Base-by-base conservation (phyloP, 2,329 filamentous ascomycete species). In the Penicillium janthinellum region DNA sequence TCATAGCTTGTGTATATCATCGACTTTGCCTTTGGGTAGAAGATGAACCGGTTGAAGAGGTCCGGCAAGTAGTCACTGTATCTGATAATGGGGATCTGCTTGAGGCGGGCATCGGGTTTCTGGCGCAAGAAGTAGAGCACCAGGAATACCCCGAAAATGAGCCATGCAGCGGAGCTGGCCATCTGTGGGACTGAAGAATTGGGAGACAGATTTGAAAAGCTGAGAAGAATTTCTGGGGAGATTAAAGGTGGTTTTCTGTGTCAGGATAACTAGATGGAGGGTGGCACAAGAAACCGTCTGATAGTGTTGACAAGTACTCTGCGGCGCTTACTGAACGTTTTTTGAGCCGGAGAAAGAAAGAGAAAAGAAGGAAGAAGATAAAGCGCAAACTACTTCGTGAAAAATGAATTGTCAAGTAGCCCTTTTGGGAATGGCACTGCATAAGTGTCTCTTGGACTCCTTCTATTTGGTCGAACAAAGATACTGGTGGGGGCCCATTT, bases 1-100 rank as follows among this genome's bases (percentile, higher is more conserved):
- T 62, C 54, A 57, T 73, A 73, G 1, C 70, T 71, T n/a, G 55
- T 22, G 48, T 66, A 58, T 15, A 73, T 72, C 57, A 70, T 62
- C 11, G 49, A 60, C 4, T 57, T 61, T 12, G 63, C 71, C 6
- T 60, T 61, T 10, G 66, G 49, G 25, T 69, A 67, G 60, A 65
- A 73, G 11, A 71, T 47, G 7, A 71, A 22, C 14, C 70, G 62
- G 44, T 73, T 73, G 51, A 72, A 10, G 22, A 67, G 62, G 28
- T 67, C 59, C 2, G 71, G 71, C 4, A 72, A 22, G 11, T 63
- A 67, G 8, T 38, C 22, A 25, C 56, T 58, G 48, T 64, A 68
- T 42, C 49, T 67, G 44, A 73, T 58, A 0, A 63, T 66, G 12
- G 71, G 71, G 8, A 73, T 56, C 31, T 67, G 53, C 39, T 57